phyloP scores from a whole-genome alignment of 164 flowering plant species.

The Stephania yunnanensis region DNA sequence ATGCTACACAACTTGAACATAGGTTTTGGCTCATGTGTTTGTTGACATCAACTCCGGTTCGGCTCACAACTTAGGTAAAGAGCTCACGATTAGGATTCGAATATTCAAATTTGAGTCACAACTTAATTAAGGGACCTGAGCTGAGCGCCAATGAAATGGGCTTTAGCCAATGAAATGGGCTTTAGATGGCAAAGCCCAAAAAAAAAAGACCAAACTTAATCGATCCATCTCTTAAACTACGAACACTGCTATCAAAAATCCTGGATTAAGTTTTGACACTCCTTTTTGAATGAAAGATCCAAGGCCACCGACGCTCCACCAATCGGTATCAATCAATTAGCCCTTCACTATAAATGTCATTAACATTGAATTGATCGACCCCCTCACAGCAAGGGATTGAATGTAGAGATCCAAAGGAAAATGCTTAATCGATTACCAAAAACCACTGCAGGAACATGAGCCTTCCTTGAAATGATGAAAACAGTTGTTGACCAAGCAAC shows the following conservation, averaged over 20 bases:
- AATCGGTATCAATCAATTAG: too few species aligned
- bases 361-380: too few species aligned
- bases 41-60: too few species aligned
- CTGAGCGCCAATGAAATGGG: slow-evolving; percentile 20
- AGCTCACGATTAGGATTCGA: neutral
- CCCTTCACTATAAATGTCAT: too few species aligned
- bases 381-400: too few species aligned
- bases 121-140: too few species aligned
- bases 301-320: neutral
- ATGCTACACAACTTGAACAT: neutral
- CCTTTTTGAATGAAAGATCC: neutral
- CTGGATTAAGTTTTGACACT: neutral
- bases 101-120: too few species aligned
- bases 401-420: too few species aligned
- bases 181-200: neutral
- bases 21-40: neutral
- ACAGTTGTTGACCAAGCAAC: slow-evolving; percentile 45
- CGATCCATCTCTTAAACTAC: too few species aligned
- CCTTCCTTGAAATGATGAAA: slow-evolving; percentile 80
- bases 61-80: neutral
- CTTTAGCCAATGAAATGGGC: slow-evolving; percentile 5
- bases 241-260: too few species aligned
- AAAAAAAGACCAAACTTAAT: neutral
- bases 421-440: slow-evolving; percentile 42
- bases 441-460: slow-evolving; percentile 65